Conservation (phyloP, 2,329 filamentous ascomycete genomes). For the Ophiocordyceps sinensis region DNA sequence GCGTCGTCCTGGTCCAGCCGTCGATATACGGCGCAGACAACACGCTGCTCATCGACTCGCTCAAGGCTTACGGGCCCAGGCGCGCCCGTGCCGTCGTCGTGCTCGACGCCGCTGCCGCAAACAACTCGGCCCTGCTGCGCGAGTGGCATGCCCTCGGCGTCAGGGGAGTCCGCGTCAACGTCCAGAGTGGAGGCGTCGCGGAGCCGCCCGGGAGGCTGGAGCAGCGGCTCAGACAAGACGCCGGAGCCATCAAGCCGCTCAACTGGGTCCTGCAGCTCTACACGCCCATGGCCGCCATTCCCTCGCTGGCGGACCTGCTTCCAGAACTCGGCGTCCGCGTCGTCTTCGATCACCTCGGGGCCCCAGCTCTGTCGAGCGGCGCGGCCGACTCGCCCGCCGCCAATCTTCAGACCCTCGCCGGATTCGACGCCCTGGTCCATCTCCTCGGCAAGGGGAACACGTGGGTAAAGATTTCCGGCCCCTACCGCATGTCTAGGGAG, state of each 20-base stretch:
- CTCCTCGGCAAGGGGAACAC: slow-evolving; percentile 32
- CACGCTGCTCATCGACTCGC: slow-evolving; percentile 1
- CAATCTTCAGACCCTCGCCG: slow-evolving; percentile 10
- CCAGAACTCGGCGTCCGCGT: not conserved
- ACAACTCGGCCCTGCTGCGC: not conserved
- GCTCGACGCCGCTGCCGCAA: not conserved
- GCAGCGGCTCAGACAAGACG: not conserved
- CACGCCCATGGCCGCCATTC: not conserved
- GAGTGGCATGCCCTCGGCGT: slow-evolving; percentile 1
- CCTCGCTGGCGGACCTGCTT: not conserved
- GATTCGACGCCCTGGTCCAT: slow-evolving; percentile 7
- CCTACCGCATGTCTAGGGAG: slow-evolving; percentile 35
- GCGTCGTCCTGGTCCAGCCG: slow-evolving; percentile 1
- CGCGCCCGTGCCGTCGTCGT: slow-evolving; percentile 1
- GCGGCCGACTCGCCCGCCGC: not conserved
- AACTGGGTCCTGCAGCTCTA: slow-evolving; percentile 2
- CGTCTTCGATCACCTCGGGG: slow-evolving; percentile 1
- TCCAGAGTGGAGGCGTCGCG: not conserved
- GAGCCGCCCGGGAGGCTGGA: not conserved
- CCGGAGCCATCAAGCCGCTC: not conserved
- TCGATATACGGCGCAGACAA: slow-evolving; percentile 1
- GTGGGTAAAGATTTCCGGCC: slow-evolving; percentile 44
- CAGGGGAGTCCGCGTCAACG: slow-evolving; percentile 1
- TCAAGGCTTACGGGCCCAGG: not conserved
- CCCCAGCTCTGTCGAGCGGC: not conserved